Evolutionary conservation across 495 filamentous ascomycete genomes (phyloP), one percentile per base, ranked within the genome.

Genomic region (Usnea hakonensis): DNA sequence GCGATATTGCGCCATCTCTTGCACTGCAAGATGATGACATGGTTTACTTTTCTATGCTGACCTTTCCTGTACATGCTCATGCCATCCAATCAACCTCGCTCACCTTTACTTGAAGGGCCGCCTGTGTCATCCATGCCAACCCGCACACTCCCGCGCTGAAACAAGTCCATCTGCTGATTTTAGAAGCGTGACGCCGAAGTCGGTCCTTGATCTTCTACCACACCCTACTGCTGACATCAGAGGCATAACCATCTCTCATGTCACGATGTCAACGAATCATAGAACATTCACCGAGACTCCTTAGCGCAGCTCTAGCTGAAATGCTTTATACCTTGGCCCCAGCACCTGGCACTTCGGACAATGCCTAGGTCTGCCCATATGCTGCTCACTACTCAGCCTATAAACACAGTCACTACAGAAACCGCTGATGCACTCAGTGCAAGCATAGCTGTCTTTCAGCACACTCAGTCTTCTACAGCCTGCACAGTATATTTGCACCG

Each of bases 391-490:
- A 23, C 90, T 87, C 60, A 94, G 81, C 65, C 88, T 84, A 64
- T 88, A 84, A 21, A 95, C 90, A 63, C 91, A 96, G 46, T 88
- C 87, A 58, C 83, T 86, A 69, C 91, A 96, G 54, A 96, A 81
- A 3, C 91, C 91, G 70, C 90, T 94, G 56, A 96, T 95, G 71
- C 91, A 96, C 70, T 96, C 91, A 0, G 91, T 95, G 73, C 91
- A 96, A 16, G 91, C 91, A 70, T 88, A 96, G 36, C 88, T 90
- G 61, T 92, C 87, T 62, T 84, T 85, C 50, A 96, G 73, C 4
- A 87, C 73, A 63, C 86, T 90, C 5, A 87, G 73, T 23, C 85
- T 82, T 64, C 87, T 86, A 70, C 91, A 96, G 21, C 84, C 83
- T 0, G 91, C 89, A 71, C 91, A 96, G 68, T 91, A 95, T 21